Base-by-base conservation (phyloP, 2,329 filamentous ascomycete genomes). In the Diaporthe vaccinii region DNA sequence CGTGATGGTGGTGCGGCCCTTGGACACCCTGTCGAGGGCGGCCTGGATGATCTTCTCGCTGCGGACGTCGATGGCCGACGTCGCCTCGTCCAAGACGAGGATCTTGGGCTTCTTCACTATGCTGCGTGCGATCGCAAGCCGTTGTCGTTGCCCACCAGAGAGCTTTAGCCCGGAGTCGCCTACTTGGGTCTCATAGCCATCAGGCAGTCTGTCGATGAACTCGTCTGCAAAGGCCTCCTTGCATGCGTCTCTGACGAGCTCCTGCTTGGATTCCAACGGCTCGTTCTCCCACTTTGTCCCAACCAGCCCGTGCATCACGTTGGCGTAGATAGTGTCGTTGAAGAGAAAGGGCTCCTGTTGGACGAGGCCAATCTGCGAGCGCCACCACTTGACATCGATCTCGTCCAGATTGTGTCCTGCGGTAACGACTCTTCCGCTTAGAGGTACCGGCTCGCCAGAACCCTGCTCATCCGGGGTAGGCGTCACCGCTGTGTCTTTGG, bases 141-240 rank as follows among this genome's bases (percentile, higher is more conserved):
- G 86, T 79, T 93, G 91, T 34, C 90, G 85, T 79, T 93, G 91
- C 3, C 91, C 91, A 25, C 91, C 91, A 34, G 89, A 91, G 1
- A 97, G 85, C 81, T 94, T 95, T 65, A 93, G 92, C 6, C 95
- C 95, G 39, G 90, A 90, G 80, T 96, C 94, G 1, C 95, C 95
- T 1, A 97, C 94, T 12, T 89, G 84, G 0, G 94, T 95, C 6
- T 93, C 88, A 80, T 96, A 96, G 1, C 91, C 90, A 84, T 88
- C 83, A 2, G 93, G 92, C 4, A 94, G 84, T 28, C 88, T 88
- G 62, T 89, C 87, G 74, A 94, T 92, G 78, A 93, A 94, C 75
- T 93, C 92, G 77, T 93, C 89, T 0, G 92, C 92, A 81, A 93
- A 94, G 0, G 92, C 89, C 80, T 94, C 91, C 58, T 86, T 85